Percentiles rank a stretch among this genome's conserved stretches.
Conservation (phyloP, 176 grass and related monocot genomes). For the Rhynchospora breviuscula region DNA sequence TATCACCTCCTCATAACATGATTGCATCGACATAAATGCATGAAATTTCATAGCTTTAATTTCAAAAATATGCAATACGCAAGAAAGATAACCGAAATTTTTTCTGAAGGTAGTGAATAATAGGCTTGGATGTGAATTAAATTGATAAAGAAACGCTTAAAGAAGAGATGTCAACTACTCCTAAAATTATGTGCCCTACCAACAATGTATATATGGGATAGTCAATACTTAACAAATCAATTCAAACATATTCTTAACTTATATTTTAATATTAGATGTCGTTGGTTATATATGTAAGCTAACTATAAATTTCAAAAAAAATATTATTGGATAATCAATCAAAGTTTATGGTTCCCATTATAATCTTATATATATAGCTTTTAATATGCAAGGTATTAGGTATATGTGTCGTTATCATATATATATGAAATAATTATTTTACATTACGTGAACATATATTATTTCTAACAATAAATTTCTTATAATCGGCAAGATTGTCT, state of each 20-base stretch:
- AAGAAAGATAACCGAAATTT: too few species aligned
- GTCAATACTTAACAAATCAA: not conserved
- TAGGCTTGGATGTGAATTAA: not conserved
- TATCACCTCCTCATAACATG: conserved; percentile 49
- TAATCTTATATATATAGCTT: not conserved
- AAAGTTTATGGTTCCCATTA: not conserved
- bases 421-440: not conserved
- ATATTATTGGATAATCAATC: not conserved
- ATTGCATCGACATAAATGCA: conserved; percentile 35
- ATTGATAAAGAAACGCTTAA: not conserved
- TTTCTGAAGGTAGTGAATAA: not conserved
- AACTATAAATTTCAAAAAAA: not conserved
- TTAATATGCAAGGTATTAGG: not conserved
- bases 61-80: too few species aligned
- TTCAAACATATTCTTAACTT: not conserved
- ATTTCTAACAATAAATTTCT: too few species aligned
- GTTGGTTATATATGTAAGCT: not conserved
- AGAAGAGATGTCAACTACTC: not conserved
- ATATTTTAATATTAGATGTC: not conserved
- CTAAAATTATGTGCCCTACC: not conserved
- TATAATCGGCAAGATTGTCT: not conserved
- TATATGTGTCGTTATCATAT: not conserved
- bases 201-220: not conserved
- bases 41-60: not conserved
- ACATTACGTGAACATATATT: not conserved